phyloP scores from a whole-genome alignment of 805 yeast genomes.

The Spathaspora girioi region DNA sequence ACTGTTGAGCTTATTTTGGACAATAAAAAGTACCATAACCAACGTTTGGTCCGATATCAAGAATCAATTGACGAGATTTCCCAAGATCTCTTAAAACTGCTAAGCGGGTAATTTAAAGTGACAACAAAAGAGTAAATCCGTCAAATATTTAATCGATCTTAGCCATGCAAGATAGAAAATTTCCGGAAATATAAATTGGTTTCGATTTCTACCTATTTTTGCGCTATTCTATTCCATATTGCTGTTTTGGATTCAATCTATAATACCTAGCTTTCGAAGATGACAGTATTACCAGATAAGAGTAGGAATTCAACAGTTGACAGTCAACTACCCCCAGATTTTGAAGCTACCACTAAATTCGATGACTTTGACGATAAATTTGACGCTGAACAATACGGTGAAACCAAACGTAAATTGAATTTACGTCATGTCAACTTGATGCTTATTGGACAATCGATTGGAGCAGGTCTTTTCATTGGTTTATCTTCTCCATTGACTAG shows the following conservation, averaged over 20 bases:
- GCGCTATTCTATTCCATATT: not conserved
- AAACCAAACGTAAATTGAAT: slow-evolving; percentile 24
- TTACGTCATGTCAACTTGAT: slow-evolving; percentile 32
- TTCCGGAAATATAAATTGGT: not conserved
- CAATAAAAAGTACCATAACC: too few relatives aligned
- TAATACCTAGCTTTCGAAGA: not conserved
- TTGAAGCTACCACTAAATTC: slow-evolving; percentile 8
- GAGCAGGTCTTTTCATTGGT: slow-evolving; percentile 35
- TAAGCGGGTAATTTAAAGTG: too few relatives aligned
- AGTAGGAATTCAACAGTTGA: not conserved
- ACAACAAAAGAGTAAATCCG: too few relatives aligned
- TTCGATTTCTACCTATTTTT: not conserved
- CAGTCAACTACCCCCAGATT: too few relatives aligned
- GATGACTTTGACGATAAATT: slow-evolving; percentile 24
- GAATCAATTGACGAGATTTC: too few relatives aligned
- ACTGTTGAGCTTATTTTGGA: too few relatives aligned
- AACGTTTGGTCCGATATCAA: too few relatives aligned
- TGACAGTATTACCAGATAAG: not conserved
- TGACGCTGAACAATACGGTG: slow-evolving; percentile 26
- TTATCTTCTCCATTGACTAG: slow-evolving; percentile 25
- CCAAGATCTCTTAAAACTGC: too few relatives aligned
- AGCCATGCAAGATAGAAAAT: not conserved
- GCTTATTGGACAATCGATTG: slow-evolving; percentile 33
- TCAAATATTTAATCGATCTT: too few relatives aligned
- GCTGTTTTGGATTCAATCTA: not conserved